phyloP scores from a whole-genome alignment of 305 asterid genomes.

The Rubia tinctorum region DNA sequence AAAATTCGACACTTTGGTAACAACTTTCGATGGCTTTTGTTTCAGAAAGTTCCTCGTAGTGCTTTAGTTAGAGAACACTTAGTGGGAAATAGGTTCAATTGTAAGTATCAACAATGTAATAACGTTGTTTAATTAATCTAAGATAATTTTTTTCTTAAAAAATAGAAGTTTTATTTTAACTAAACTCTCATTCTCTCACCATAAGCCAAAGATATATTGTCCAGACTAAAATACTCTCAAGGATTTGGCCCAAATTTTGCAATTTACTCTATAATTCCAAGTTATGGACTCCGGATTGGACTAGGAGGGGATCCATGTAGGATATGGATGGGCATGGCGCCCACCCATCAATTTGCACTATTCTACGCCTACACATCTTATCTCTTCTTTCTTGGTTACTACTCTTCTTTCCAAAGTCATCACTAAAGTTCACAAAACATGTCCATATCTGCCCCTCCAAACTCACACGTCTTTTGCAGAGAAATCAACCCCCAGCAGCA shows the following conservation, averaged over 20 bases:
- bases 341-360: background rate
- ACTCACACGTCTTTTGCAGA: constrained; percentile 59
- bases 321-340: constrained; percentile 4
- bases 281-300: background rate
- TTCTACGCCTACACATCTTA: constrained; percentile 13
- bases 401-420: constrained; percentile 3
- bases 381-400: constrained; percentile 11
- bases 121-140: too few relatives aligned
- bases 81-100: too few relatives aligned
- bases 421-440: constrained; percentile 24
- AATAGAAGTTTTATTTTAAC: too few relatives aligned
- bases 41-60: too few relatives aligned
- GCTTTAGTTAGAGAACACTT: too few relatives aligned
- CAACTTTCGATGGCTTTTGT: too few relatives aligned
- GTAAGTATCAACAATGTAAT: too few relatives aligned
- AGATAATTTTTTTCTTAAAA: too few relatives aligned
- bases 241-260: background rate
- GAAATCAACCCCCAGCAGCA: constrained; percentile 41
- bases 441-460: constrained; percentile 61
- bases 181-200: too few relatives aligned
- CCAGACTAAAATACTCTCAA: too few relatives aligned
- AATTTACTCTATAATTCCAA: background rate
- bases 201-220: too few relatives aligned
- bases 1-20: too few relatives aligned
- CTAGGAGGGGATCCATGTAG: background rate